Base-by-base conservation (phyloP, 768 basidiomycete species). In the Pulveroboletus ravenelii region DNA sequence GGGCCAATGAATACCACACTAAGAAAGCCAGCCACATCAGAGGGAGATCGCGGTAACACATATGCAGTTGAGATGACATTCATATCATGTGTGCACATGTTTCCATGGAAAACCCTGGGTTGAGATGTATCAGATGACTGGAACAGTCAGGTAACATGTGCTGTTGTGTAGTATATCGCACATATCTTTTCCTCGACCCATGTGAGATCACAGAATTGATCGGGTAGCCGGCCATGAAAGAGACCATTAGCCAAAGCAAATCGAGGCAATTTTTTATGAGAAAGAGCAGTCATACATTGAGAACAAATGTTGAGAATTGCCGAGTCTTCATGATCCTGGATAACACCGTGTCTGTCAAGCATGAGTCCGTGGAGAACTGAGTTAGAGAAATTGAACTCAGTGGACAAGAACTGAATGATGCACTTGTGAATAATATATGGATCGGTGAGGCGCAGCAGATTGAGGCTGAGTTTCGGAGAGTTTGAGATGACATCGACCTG, bases 41-140 rank as follows among this genome's bases (percentile, higher is more conserved):
- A 34, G 13, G 63, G 63, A 0, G 63, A 63, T 0, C 59, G 41
- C 15, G 68, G 69, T 2, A 71, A 44, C 0, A 61, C 52, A 27
- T 38, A 15, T 0, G 62, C 66, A 13, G 67, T 68, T 1, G 67
- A 66, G 3, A 65, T 20, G 3, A 69, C 31, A 52, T 72, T 71
- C 56, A 62, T 62, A 7, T 69, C 58, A 57, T 70, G 66, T 7
- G 69, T 60, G 56, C 69, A 71, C 2, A 63, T 70, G 42, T 71
- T 71, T 1, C 69, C 69, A 58, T 68, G 60, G 36, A 70, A 60
- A 0, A 68, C 54, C 10, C 23, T 50, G 1, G 70, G 64, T 17
- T 62, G 52, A 0, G 13, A 23, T 6, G 60, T 44, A 50, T 69
- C 54, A 3, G 52, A 56, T 5, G 64, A 66, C 5, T 60, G 38